phyloP scores from a whole-genome alignment of 2,329 filamentous ascomycete genomes.

The Aspergillus oerlinghausenensis region DNA sequence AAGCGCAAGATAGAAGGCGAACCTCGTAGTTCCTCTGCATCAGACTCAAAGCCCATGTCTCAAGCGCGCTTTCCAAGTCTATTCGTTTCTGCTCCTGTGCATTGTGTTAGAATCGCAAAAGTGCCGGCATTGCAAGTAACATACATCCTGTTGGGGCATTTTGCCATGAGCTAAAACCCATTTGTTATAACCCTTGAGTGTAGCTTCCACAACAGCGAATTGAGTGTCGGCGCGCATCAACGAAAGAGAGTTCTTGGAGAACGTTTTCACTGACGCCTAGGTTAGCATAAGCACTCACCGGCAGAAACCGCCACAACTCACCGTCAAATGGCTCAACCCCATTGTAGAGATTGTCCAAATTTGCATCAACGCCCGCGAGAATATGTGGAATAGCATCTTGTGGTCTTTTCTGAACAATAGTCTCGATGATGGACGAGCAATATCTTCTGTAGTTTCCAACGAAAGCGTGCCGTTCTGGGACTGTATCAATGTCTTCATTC shows the following conservation, averaged over 20 bases:
- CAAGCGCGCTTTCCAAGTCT: conserved; percentile 36
- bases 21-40: conserved; percentile 40
- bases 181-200: conserved; percentile 81
- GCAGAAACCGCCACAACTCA: conserved; percentile 32
- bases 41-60: conserved; percentile 38
- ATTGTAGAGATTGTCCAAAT: conserved; percentile 71
- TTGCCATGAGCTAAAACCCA: conserved; percentile 60
- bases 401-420: conserved; percentile 74
- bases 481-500: conserved; percentile 88
- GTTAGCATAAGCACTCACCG: neutral
- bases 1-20: conserved; percentile 3
- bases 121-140: conserved; percentile 7
- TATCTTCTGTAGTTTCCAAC: conserved; percentile 93
- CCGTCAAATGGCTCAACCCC: conserved; percentile 63
- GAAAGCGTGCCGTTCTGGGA: conserved; percentile 91
- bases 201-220: conserved; percentile 82
- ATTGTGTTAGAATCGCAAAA: neutral
- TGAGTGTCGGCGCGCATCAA: conserved; percentile 76
- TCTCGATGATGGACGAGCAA: conserved; percentile 80
- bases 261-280: conserved; percentile 27
- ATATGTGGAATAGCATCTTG: conserved; percentile 85
- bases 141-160: conserved; percentile 47
- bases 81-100: conserved; percentile 34
- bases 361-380: conserved; percentile 69
- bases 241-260: conserved; percentile 38